Conservation (phyloP, 768 basidiomycete genomes). For the Amylocystis lapponica region DNA sequence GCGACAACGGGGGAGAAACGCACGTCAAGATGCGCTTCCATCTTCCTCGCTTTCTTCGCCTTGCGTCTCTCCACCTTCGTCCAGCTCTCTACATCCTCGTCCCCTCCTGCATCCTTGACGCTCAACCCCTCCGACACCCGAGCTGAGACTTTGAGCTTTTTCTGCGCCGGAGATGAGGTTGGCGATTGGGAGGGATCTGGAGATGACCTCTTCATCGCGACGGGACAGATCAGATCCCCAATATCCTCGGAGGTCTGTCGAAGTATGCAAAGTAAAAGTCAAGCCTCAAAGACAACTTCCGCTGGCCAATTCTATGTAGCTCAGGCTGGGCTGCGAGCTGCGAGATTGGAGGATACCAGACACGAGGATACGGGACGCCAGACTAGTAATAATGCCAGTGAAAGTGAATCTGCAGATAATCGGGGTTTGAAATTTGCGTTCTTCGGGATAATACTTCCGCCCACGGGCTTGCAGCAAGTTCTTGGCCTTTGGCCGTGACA, state of each 20-base stretch:
- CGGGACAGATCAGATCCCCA: not conserved
- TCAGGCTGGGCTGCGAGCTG: too few species aligned
- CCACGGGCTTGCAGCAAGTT: too few species aligned
- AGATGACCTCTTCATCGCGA: not conserved
- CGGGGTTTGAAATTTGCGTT: too few species aligned
- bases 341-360: too few species aligned
- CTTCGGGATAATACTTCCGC: too few species aligned
- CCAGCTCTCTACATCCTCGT: conserved; percentile 41
- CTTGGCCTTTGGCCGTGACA: too few species aligned
- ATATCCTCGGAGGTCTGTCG: not conserved
- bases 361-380: too few species aligned
- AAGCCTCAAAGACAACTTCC: too few species aligned
- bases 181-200: conserved; percentile 8
- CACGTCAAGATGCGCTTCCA: conserved; percentile 55
- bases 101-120: conserved; percentile 3
- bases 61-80: conserved; percentile 70
- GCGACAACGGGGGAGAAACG: conserved; percentile 35
- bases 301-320: too few species aligned
- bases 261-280: not conserved
- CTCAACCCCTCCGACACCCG: conserved; percentile 8
- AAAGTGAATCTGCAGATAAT: too few species aligned
- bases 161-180: conserved; percentile 11
- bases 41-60: conserved; percentile 60
- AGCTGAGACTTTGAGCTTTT: conserved; percentile 16
- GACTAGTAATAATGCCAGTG: too few species aligned